Percentiles rank a stretch among this genome's conserved stretches.
Evolutionary conservation across 495 filamentous ascomycete genomes (phyloP).

Genomic region (Trichoderma gamsii): DNA sequence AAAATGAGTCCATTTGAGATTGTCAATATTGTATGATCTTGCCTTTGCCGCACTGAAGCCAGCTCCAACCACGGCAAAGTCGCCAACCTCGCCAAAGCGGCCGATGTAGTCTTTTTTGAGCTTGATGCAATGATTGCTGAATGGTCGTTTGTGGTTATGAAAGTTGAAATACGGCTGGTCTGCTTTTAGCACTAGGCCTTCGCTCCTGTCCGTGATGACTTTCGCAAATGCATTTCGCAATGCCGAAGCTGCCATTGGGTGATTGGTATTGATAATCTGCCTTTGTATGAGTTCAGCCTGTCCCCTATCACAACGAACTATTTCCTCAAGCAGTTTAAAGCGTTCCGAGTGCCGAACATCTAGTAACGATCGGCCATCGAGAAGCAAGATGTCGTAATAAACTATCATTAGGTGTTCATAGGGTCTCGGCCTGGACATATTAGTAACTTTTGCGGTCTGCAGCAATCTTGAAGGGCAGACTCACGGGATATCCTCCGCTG

Average conservation of each 20-base stretch:
- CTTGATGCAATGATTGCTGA: conserved; percentile 62
- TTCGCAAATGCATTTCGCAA: conserved; percentile 59
- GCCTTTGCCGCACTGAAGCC: conserved; percentile 57
- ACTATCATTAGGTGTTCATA: conserved; percentile 79
- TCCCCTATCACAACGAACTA: conserved; percentile 52
- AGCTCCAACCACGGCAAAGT: conserved; percentile 72
- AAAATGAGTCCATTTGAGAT: conserved; percentile 69
- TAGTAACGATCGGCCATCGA: conserved; percentile 63
- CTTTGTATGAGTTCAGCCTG: conserved; percentile 56
- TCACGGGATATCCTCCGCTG: conserved; percentile 62
- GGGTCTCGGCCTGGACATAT: conserved; percentile 15
- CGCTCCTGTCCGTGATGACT: conserved; percentile 58
- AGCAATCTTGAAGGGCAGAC: conserved; percentile 21
- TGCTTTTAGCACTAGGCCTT: conserved; percentile 78
- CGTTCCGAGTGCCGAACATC: conserved; percentile 54
- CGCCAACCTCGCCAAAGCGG: conserved; percentile 71
- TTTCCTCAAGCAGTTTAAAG: conserved; percentile 49
- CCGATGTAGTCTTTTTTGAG: conserved; percentile 87
- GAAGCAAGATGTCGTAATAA: conserved; percentile 69
- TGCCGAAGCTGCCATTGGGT: conserved; percentile 33
- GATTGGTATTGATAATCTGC: conserved; percentile 56
- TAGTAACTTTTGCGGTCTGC: neutral
- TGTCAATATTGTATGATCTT: conserved; percentile 37
- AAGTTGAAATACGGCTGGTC: conserved; percentile 72
- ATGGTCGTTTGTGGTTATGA: conserved; percentile 26